phyloP scores from a whole-genome alignment of 306 rosid species.

The Malus domestica region ASM211411v1 NC_041794.1:23774501-23775000 shows the following conservation, averaged over 20 bases:
- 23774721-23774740: constrained; percentile 11
- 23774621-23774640: not conserved
- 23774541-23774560: not conserved
- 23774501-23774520: not conserved
- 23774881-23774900: constrained; percentile 50
- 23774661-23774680: not conserved
- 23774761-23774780: not conserved
- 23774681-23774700: constrained; percentile 1
- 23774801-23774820: not conserved
- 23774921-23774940: constrained; percentile 47
- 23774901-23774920: constrained; percentile 73
- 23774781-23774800: not conserved
- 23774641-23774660: not conserved
- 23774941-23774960: constrained; percentile 37
- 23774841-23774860: constrained; percentile 22
- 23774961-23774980: constrained; percentile 34
- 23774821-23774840: not conserved
- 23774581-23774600: not conserved
- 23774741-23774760: not conserved
- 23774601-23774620: not conserved
- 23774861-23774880: constrained; percentile 5
- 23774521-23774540: not conserved
- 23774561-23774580: not conserved
- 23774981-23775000: constrained; percentile 16
- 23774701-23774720: constrained; percentile 15